Evolutionary conservation across 108 stramenopile genomes (phyloP).

Genomic region (Cylindrotheca closterium): DNA sequence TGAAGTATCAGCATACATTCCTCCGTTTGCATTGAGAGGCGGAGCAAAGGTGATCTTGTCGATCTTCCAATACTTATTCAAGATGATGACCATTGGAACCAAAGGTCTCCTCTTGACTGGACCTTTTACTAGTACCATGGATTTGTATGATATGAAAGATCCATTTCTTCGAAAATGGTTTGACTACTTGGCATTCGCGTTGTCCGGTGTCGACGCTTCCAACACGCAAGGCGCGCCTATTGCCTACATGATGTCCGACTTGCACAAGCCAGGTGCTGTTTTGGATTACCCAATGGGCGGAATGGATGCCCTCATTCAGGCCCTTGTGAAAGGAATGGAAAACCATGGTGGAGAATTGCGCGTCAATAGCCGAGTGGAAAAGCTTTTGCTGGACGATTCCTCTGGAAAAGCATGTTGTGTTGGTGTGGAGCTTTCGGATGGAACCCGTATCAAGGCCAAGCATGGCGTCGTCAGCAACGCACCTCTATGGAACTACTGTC

Average conservation of each 20-base stretch:
- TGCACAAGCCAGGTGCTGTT: slow-evolving; percentile 68
- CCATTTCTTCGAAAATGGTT: slow-evolving; percentile 67
- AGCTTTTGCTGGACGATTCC: slow-evolving; percentile 57
- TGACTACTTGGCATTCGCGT: slow-evolving; percentile 82
- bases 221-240: slow-evolving; percentile 89
- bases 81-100: slow-evolving; percentile 65
- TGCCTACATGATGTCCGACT: slow-evolving; percentile 90
- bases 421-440: slow-evolving; percentile 68
- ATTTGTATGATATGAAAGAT: slow-evolving; percentile 46
- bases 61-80: slow-evolving; percentile 36
- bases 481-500: slow-evolving; percentile 82
- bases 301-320: slow-evolving; percentile 78
- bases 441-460: slow-evolving; percentile 54
- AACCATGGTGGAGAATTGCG: slow-evolving; percentile 51
- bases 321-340: slow-evolving; percentile 68
- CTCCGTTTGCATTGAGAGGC: slow-evolving; percentile 75
- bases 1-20: slow-evolving; percentile 62
- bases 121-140: slow-evolving; percentile 60
- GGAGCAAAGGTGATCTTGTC: slow-evolving; percentile 39
- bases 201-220: slow-evolving; percentile 81
- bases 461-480: slow-evolving; percentile 87
- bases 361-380: slow-evolving; percentile 50
- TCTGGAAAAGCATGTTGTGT: slow-evolving; percentile 37
- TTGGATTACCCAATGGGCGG: slow-evolving; percentile 88
- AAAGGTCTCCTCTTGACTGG: slow-evolving; percentile 64